These are phyloP conservation scores for Carex littledalei DNA, from an alignment of 176 grass and related monocot genomes.

Conservation along the genomic window DNA sequence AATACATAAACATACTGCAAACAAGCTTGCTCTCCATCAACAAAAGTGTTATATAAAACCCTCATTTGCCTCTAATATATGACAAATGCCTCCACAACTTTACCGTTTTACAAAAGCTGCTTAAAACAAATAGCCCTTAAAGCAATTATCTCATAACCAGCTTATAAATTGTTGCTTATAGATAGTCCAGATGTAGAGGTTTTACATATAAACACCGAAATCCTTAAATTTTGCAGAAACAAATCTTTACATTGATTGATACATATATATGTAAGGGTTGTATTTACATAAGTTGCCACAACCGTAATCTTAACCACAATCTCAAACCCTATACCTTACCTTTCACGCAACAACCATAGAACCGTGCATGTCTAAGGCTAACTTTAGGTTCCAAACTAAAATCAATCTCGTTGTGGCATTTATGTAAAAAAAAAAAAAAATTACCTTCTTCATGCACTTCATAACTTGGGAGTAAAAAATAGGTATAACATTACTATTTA, in stretches of 20 bases:
- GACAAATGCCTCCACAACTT: background rate
- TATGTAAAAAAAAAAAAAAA: background rate
- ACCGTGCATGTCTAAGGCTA: background rate
- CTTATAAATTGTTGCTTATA: background rate
- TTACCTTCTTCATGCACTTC: constrained; percentile 2
- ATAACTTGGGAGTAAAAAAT: background rate
- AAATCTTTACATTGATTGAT: constrained; percentile 11
- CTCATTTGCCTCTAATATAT: background rate
- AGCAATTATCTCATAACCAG: background rate
- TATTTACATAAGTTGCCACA: constrained; percentile 27
- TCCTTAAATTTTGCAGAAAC: background rate
- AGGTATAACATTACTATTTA: background rate
- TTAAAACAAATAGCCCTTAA: background rate
- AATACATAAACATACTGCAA: background rate
- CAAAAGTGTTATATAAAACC: background rate
- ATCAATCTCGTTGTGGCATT: background rate
- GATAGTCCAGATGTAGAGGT: background rate
- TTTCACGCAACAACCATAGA: background rate
- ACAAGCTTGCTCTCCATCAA: background rate
- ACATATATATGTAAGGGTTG: background rate
- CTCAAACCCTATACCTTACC: background rate
- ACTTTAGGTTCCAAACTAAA: background rate
- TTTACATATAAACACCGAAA: constrained; percentile 10
- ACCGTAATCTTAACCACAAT: background rate
- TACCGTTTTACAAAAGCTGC: background rate